phyloP scores from a whole-genome alignment of 1,139 yeast genomes.

The Meyerozyma carpophila region DNA sequence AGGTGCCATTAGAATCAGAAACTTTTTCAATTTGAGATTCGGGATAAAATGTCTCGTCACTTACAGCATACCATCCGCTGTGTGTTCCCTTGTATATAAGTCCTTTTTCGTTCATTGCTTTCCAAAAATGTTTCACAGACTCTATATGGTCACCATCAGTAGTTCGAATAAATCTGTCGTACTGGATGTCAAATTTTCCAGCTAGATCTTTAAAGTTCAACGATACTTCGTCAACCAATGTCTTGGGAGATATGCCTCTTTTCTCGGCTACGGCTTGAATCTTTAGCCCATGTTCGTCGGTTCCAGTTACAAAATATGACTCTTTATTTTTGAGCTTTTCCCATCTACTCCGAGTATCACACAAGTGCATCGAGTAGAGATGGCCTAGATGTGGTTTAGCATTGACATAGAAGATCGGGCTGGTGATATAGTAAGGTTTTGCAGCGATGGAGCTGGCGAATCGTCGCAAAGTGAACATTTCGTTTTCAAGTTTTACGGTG shows the following conservation, averaged over 20 bases:
- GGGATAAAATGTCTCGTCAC: conserved; percentile 94
- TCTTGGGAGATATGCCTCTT: conserved; percentile 48
- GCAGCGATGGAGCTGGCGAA: background rate
- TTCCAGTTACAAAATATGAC: conserved; percentile 76
- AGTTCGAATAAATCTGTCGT: conserved; percentile 82
- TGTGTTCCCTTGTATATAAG: conserved; percentile 79
- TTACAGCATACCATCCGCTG: conserved; percentile 90
- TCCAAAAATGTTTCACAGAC: conserved; percentile 72
- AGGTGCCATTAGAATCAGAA: conserved; percentile 29
- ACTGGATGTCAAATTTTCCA: conserved; percentile 45
- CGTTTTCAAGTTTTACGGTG: background rate
- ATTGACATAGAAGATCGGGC: conserved; percentile 95
- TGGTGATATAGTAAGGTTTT: conserved; percentile 58
- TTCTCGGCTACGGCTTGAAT: conserved; percentile 70
- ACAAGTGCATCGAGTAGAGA: conserved; percentile 77
- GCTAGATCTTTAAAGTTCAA: conserved; percentile 63
- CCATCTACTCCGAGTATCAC: conserved; percentile 81
- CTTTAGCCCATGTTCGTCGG: conserved; percentile 96
- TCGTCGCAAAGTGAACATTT: background rate
- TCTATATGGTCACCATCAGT: conserved; percentile 74
- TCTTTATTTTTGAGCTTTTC: conserved; percentile 29
- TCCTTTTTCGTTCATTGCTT: conserved; percentile 49
- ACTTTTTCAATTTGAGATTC: conserved; percentile 62
- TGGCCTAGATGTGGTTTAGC: conserved; percentile 96
- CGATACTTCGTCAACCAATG: conserved; percentile 69